Evolutionary conservation across 306 rosid genomes (phyloP).

Genomic region (Prunus padus): DNA sequence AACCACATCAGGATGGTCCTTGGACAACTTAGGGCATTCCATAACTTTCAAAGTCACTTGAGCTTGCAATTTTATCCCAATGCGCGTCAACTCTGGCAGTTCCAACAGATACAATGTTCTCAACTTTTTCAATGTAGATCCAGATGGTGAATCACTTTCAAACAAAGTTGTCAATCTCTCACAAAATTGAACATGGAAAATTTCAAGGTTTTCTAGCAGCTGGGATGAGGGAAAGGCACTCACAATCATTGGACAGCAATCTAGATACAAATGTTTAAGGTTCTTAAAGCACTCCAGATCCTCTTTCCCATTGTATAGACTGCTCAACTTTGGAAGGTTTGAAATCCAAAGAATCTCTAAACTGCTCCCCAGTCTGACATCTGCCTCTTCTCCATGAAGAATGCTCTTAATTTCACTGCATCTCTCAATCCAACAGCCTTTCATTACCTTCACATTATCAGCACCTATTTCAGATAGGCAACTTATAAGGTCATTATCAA

Average conservation of each 20-base stretch:
- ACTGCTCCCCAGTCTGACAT: neutral
- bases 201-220: constrained; percentile 24
- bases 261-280: constrained; percentile 28
- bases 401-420: constrained; percentile 20
- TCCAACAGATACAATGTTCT: constrained; percentile 26
- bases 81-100: constrained; percentile 29
- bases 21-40: constrained; percentile 7
- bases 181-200: constrained; percentile 35
- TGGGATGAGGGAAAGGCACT: constrained; percentile 18
- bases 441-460: constrained; percentile 14
- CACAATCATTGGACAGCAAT: constrained; percentile 31
- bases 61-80: constrained; percentile 19
- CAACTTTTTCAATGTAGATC: constrained; percentile 5
- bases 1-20: neutral
- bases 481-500: constrained; percentile 17
- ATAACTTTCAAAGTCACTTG: neutral
- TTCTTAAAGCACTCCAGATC: constrained; percentile 17
- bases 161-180: constrained; percentile 24
- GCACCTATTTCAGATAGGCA: constrained; percentile 23
- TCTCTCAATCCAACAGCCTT: constrained; percentile 35
- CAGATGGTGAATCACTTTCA: neutral
- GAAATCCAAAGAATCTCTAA: constrained; percentile 39
- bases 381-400: neutral
- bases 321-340: constrained; percentile 30
- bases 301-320: neutral